Evolutionary conservation across 768 basidiomycete genomes (phyloP).

Genomic region (Boletus fagicola): DNA sequence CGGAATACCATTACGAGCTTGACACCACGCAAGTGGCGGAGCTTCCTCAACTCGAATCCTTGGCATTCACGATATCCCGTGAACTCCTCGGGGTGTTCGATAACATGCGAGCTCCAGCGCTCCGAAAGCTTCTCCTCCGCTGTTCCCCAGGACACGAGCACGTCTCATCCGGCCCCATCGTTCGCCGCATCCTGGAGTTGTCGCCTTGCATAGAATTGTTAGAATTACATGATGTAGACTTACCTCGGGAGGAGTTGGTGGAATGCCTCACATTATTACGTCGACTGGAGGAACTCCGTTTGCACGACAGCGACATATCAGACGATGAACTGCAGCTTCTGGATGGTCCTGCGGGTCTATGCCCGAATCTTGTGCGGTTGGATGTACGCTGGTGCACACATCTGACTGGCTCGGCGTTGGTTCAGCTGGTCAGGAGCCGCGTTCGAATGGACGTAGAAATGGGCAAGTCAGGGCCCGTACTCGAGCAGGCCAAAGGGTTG

Average conservation of each 20-base stretch:
- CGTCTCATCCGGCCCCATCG: conserved; percentile 26
- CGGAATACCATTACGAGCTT: conserved; percentile 25
- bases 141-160: conserved; percentile 28
- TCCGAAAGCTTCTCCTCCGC: conserved; percentile 41
- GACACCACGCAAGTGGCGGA: conserved; percentile 11
- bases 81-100: conserved; percentile 29
- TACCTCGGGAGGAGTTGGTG: conserved; percentile 39
- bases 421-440: conserved; percentile 47
- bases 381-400: conserved; percentile 63
- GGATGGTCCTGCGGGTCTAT: conserved; percentile 40
- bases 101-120: conserved; percentile 35
- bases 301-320: conserved; percentile 59
- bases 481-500: conserved; percentile 33
- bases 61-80: conserved; percentile 33
- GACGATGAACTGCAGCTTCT: conserved; percentile 43
- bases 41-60: conserved; percentile 28
- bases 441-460: conserved; percentile 1
- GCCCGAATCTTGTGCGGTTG: conserved; percentile 46
- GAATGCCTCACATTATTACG: conserved; percentile 38
- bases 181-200: conserved; percentile 30
- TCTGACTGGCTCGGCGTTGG: conserved; percentile 49
- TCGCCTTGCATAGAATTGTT: conserved; percentile 39
- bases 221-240: conserved; percentile 50
- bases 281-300: conserved; percentile 44
- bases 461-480: conserved; percentile 1